Evolutionary conservation across 306 rosid species (phyloP), one percentile per base, ranked within the genome.

Genomic region (Citrullus amarus): DNA sequence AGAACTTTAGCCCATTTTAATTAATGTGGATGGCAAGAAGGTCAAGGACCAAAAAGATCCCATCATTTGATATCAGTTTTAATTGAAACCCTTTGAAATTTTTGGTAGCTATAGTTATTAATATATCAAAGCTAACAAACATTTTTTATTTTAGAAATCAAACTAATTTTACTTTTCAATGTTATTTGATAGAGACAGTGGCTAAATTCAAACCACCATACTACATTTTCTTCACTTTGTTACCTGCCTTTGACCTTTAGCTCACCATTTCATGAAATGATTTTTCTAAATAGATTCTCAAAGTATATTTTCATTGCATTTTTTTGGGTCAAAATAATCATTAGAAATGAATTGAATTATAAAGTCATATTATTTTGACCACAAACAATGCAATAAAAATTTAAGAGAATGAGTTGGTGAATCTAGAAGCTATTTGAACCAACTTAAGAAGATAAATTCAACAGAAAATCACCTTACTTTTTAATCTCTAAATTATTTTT

Each of bases 231-330:
- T 18, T 36, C 50, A 39, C 73, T 9, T 38, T 39, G 50, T 39
- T 67, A 67, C 28, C 73, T 67, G 50, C 73, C 73, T 17, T 67
- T 67, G 73, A 67, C 73, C 73, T 36, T 65, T 17, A 65, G 25
- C 15, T 65, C 72, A 62, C 8, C 69, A 62, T 32, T 48, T 48
- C 43, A 14, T 62, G 11, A 32, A 36, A 36, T 63, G 2, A 1
- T 34, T 62, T 6, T 17, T 61, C 3, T 34, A 63, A 14, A 63
- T 12, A 30, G 18, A 38, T 66, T 38, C 30, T 36, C 8, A 38
- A 17, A 66, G 14, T 17, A 66, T 63, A 15, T 16, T 63, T 14
- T 36, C 14, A 63, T 17, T 38, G 22, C 12, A 38, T 63, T 62
- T 7, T 32, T 62, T 62, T 30, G 43, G 43, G 22, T 62, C 69